phyloP scores from a whole-genome alignment of 2,329 filamentous ascomycete species.

The Aspergillus hiratsukae region DNA sequence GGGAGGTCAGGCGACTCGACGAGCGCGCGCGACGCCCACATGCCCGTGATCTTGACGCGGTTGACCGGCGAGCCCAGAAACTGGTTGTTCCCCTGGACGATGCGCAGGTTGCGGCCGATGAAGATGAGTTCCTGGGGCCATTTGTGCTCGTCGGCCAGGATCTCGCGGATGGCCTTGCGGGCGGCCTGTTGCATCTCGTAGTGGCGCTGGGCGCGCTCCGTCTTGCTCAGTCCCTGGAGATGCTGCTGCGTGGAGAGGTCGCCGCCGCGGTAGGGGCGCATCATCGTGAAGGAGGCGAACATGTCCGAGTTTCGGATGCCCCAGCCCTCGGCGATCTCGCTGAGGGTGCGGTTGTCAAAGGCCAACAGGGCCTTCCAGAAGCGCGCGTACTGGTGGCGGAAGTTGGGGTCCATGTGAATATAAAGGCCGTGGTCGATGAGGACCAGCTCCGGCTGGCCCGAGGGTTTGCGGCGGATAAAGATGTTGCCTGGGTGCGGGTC shows the following conservation, averaged over 20 bases:
- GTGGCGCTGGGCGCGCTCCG: slow-evolving; percentile 54
- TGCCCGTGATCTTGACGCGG: slow-evolving; percentile 86
- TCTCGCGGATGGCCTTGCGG: slow-evolving; percentile 68
- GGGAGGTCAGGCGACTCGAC: slow-evolving; percentile 66
- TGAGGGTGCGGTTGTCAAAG: slow-evolving; percentile 81
- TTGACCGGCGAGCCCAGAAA: slow-evolving; percentile 85
- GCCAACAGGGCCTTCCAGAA: slow-evolving; percentile 95
- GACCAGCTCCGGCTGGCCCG: slow-evolving; percentile 81
- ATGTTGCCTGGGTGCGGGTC: slow-evolving; percentile 98
- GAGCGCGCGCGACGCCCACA: slow-evolving; percentile 83
- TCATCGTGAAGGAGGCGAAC: slow-evolving; percentile 83
- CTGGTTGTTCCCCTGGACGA: slow-evolving; percentile 91
- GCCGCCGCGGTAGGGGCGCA: slow-evolving; percentile 87
- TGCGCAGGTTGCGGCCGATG: slow-evolving; percentile 84
- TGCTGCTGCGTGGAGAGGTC: slow-evolving; percentile 61
- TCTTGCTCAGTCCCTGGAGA: slow-evolving; percentile 48
- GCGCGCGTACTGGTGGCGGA: slow-evolving; percentile 77
- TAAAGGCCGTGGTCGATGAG: slow-evolving; percentile 97
- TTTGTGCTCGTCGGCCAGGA: slow-evolving; percentile 79
- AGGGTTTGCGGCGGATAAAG: slow-evolving; percentile 81
- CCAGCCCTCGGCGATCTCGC: slow-evolving; percentile 70
- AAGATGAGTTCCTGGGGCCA: slow-evolving; percentile 90
- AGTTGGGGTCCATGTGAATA: slow-evolving; percentile 78
- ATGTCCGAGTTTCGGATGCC: slow-evolving; percentile 85
- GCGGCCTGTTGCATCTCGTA: slow-evolving; percentile 78